phyloP scores from a whole-genome alignment of 2,329 filamentous ascomycete species.

The Aureobasidium sp. region DNA sequence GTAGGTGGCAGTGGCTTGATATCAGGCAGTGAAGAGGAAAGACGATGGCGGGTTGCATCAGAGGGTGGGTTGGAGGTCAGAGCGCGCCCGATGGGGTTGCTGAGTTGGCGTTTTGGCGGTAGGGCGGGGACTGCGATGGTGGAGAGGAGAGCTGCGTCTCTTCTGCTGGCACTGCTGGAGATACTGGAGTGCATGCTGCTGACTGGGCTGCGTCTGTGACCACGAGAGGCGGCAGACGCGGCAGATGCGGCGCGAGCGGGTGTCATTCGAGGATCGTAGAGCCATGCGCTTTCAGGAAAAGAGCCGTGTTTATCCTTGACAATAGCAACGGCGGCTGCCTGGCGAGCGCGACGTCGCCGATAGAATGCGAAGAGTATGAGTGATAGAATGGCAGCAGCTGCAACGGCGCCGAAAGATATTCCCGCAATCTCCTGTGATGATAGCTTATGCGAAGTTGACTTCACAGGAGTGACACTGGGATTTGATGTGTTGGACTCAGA shows the following conservation, averaged over 20 bases:
- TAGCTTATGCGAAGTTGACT: neutral
- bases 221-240: neutral
- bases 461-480: neutral
- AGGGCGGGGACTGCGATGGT: neutral
- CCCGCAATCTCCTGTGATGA: neutral
- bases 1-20: neutral
- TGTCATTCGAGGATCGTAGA: slow-evolving; percentile 9
- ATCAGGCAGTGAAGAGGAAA: neutral
- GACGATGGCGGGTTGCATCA: neutral
- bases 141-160: neutral
- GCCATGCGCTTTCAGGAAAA: slow-evolving; percentile 6
- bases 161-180: neutral
- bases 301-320: neutral
- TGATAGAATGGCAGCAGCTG: neutral
- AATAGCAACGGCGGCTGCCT: neutral
- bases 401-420: slow-evolving; percentile 1
- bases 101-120: neutral
- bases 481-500: neutral
- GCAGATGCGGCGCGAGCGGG: neutral
- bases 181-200: neutral
- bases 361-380: slow-evolving; percentile 1
- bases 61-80: neutral
- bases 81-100: neutral
- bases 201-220: neutral
- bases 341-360: neutral